These are phyloP conservation scores for Ilex paraguariensis DNA, from an alignment of 305 asterid genomes.

Conservation along the genomic window DNA sequence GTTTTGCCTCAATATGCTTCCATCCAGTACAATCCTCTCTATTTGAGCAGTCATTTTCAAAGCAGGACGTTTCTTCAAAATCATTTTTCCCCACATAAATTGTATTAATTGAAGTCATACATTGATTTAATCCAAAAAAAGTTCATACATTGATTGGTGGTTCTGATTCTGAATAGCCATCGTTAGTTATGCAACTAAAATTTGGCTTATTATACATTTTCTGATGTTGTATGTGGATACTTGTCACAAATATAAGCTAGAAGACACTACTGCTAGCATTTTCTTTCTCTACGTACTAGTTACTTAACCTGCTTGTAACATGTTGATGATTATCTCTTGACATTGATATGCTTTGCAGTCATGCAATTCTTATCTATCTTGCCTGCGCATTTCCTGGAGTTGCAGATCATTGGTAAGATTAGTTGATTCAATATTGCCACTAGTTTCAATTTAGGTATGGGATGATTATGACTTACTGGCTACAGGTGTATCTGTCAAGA, in stretches of 20 bases:
- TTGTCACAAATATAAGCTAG: no score
- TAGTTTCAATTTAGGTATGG: not conserved
- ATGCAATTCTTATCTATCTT: slow-evolving; percentile 69
- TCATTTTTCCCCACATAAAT: no score
- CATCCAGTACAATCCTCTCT: no score
- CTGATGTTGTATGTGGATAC: no score
- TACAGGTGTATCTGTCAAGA: not conserved
- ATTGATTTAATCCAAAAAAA: not conserved
- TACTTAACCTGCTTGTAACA: not conserved
- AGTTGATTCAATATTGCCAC: not conserved
- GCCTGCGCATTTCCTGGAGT: slow-evolving; percentile 71
- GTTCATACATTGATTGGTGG: not conserved
- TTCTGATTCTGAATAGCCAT: not conserved
- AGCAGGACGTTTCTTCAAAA: no score
- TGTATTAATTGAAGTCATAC: no score
- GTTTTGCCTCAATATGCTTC: no score
- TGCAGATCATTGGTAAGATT: slow-evolving; percentile 88
- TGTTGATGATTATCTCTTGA: not conserved
- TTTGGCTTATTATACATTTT: not conserved
- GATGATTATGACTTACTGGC: not conserved
- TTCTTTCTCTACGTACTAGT: not conserved
- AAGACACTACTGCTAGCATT: not conserved
- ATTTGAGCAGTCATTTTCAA: no score
- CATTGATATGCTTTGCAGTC: slow-evolving; percentile 48
- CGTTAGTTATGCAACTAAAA: not conserved